phyloP scores from a whole-genome alignment of 179 eudicot species.

The Vitellaria paradoxa region DNA sequence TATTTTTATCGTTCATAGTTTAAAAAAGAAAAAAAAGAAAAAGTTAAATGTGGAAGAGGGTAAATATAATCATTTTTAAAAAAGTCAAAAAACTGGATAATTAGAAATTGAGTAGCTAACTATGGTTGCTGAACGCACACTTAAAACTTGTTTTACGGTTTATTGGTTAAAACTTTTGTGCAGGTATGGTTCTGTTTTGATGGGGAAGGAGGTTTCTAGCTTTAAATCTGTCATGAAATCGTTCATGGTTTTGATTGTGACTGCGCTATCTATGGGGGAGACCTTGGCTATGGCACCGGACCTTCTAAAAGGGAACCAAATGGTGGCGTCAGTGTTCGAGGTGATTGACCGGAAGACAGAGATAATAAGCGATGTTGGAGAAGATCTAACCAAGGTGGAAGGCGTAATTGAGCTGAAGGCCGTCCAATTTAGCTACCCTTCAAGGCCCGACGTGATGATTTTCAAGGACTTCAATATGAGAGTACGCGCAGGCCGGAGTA shows the following conservation, averaged over 20 bases:
- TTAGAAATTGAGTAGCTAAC: too few species aligned
- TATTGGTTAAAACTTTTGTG: too few species aligned
- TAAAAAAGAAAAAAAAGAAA: too few species aligned
- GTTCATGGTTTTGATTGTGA: constrained; percentile 92
- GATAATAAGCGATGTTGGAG: constrained; percentile 63
- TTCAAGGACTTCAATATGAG: constrained; percentile 69
- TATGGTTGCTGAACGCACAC: too few species aligned
- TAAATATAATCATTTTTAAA: too few species aligned
- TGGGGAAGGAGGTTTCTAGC: constrained; percentile 73
- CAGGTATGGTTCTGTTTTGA: constrained; percentile 93
- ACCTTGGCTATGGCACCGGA: constrained; percentile 94
- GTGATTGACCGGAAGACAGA: constrained; percentile 68
- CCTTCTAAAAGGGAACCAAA: constrained; percentile 78
- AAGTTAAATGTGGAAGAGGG: too few species aligned
- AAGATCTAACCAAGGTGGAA: constrained; percentile 64
- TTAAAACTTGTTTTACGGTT: too few species aligned
- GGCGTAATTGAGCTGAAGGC: constrained; percentile 72
- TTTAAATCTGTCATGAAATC: constrained; percentile 93
- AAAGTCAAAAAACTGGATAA: too few species aligned
- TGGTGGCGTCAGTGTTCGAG: constrained; percentile 91
- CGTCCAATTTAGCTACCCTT: constrained; percentile 77
- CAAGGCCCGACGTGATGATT: constrained; percentile 74
- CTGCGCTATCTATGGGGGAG: constrained; percentile 96
- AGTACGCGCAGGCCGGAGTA: constrained; percentile 71
- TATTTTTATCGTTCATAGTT: too few species aligned